Conservation (phyloP, 192 early-diverging fungal genomes). For the Powellomyces hirtus region DNA sequence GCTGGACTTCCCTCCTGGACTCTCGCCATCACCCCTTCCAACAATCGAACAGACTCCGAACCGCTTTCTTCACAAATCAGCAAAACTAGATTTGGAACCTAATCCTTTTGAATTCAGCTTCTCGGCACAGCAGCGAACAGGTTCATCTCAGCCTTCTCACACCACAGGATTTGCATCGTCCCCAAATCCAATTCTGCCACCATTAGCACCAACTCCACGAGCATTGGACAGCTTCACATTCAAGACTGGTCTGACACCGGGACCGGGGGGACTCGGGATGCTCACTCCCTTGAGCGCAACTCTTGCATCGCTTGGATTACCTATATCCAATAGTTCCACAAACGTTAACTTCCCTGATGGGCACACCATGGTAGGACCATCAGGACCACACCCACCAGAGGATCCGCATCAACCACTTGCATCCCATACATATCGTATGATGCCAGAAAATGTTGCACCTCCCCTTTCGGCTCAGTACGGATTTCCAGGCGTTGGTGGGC, state of each 20-base stretch:
- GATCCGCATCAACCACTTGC: neutral
- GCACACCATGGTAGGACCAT: neutral
- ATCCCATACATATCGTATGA: neutral
- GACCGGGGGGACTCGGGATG: constrained; percentile 5
- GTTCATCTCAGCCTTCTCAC: constrained; percentile 13
- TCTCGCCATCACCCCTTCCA: constrained; percentile 37
- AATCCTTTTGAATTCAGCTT: constrained; percentile 90
- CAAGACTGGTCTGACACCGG: constrained; percentile 16
- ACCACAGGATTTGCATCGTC: constrained; percentile 31
- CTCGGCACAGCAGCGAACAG: constrained; percentile 38
- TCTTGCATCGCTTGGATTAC: constrained; percentile 8
- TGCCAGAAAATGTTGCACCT: no score
- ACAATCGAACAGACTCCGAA: constrained; percentile 45
- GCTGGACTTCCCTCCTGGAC: constrained; percentile 38
- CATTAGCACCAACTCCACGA: constrained; percentile 32
- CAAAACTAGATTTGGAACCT: constrained; percentile 78
- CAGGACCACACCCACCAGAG: neutral
- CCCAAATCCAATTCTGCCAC: constrained; percentile 66
- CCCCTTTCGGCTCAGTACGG: no score
- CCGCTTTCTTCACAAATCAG: constrained; percentile 18
- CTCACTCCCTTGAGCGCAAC: constrained; percentile 23
- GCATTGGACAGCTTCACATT: constrained; percentile 15
- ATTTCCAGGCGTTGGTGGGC: no score
- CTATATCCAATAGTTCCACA: neutral
- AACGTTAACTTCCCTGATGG: neutral